Conservation (phyloP, 768 basidiomycete species). For the Pleurotus giganteus region DNA sequence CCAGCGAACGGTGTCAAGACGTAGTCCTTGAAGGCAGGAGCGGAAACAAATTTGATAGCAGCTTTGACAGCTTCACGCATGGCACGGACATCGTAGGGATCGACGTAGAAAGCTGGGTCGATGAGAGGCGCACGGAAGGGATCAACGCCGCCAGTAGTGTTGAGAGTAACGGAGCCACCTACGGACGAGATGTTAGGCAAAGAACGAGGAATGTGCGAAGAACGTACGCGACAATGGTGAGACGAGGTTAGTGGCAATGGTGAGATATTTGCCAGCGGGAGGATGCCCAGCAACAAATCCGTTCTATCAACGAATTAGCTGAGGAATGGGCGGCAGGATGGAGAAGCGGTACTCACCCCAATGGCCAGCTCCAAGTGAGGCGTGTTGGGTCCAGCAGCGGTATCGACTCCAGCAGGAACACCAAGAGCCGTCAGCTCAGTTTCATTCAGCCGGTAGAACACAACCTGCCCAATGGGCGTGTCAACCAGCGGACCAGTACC, state of each 20-base stretch:
- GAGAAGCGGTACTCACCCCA: slow-evolving; percentile 23
- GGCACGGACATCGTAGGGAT: slow-evolving; percentile 26
- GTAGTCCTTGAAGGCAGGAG: slow-evolving; percentile 24
- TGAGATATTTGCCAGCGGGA: not conserved
- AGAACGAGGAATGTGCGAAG: slow-evolving; percentile 7
- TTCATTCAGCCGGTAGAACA: slow-evolving; percentile 11
- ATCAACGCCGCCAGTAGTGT: too few species aligned
- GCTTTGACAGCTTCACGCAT: slow-evolving; percentile 24
- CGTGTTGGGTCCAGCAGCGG: slow-evolving; percentile 7
- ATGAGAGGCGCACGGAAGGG: too few species aligned
- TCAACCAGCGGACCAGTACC: slow-evolving; percentile 17
- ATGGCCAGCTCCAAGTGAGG: slow-evolving; percentile 25
- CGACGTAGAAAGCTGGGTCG: slow-evolving; percentile 43
- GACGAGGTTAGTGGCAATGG: not conserved
- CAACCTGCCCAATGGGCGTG: slow-evolving; percentile 12
- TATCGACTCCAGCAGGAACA: slow-evolving; percentile 12
- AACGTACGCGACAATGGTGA: not conserved
- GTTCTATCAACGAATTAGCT: not conserved
- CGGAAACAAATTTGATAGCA: slow-evolving; percentile 21
- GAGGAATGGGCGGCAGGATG: too few species aligned
- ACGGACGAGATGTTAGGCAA: not conserved
- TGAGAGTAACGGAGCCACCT: too few species aligned
- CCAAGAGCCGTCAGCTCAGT: slow-evolving; percentile 11
- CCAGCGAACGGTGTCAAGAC: slow-evolving; percentile 19
- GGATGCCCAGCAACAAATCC: not conserved